These are phyloP conservation scores for Russula abietina DNA, from an alignment of 768 basidiomycete genomes.

Conservation along the genomic window DNA sequence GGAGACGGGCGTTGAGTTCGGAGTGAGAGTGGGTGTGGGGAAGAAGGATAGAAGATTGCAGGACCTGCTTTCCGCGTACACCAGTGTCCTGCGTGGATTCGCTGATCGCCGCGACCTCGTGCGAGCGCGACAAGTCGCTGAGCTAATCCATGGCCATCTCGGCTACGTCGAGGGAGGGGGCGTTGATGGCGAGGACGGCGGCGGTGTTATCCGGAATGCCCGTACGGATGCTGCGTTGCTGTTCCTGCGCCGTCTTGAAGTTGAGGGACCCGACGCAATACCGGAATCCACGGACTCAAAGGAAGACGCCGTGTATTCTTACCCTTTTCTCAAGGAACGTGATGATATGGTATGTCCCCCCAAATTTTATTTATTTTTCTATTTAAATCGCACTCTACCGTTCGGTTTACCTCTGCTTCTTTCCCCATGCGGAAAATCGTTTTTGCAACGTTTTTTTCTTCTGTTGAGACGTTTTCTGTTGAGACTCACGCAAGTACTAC, in stretches of 20 bases:
- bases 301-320: not conserved
- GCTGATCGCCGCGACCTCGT: not conserved
- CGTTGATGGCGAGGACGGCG: not conserved
- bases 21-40: not conserved
- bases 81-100: constrained; percentile 11
- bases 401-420: no score
- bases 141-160: not conserved
- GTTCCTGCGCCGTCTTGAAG: constrained; percentile 7
- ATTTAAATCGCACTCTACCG: no score
- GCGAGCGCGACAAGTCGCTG: not conserved
- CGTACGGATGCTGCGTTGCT: constrained; percentile 1
- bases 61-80: not conserved
- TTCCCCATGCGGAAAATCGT: not conserved
- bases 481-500: not conserved
- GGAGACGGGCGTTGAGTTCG: no score
- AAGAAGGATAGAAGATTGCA: no score
- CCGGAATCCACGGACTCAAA: not conserved
- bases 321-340: constrained; percentile 7
- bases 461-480: no score
- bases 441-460: not conserved
- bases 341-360: not conserved
- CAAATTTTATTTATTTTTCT: no score
- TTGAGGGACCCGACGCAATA: not conserved
- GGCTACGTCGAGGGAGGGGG: constrained; percentile 4
- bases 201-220: not conserved